Conservation (phyloP, 2,329 filamentous ascomycete species). For the Curvularia lunata region DNA sequence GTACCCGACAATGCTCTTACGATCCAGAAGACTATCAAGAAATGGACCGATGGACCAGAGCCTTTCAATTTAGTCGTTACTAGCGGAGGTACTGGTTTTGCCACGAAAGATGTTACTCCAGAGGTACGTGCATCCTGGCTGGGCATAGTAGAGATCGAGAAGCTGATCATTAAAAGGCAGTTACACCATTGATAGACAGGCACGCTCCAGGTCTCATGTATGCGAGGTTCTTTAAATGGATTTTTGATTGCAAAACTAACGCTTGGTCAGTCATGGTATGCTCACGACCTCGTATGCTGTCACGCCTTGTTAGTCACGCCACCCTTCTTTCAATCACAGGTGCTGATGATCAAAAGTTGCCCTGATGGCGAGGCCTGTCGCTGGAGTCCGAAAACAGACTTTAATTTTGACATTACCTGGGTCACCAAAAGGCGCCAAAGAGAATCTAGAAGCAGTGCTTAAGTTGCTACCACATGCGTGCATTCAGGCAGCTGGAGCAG, state of each 20-base stretch:
- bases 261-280: conserved; percentile 76
- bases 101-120: conserved; percentile 81
- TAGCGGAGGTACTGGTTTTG: conserved; percentile 93
- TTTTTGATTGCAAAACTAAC: conserved; percentile 20
- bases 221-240: conserved; percentile 30
- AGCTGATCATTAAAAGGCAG: conserved; percentile 62
- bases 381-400: conserved; percentile 80
- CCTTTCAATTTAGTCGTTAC: conserved; percentile 79
- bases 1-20: conserved; percentile 76
- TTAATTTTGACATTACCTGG: conserved; percentile 90
- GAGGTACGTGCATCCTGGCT: conserved; percentile 64
- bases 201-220: conserved; percentile 85
- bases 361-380: conserved; percentile 93
- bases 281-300: conserved; percentile 80
- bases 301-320: conserved; percentile 78
- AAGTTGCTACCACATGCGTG: conserved; percentile 97
- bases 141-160: background rate
- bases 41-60: conserved; percentile 72
- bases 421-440: conserved; percentile 91
- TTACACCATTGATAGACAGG: conserved; percentile 79
- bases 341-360: conserved; percentile 68
- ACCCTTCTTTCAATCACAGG: background rate
- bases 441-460: conserved; percentile 87
- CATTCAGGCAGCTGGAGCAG: conserved; percentile 79
- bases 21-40: conserved; percentile 75